These are phyloP conservation scores for Russula abietina DNA, from an alignment of 768 basidiomycete species.

Conservation along the genomic window DNA sequence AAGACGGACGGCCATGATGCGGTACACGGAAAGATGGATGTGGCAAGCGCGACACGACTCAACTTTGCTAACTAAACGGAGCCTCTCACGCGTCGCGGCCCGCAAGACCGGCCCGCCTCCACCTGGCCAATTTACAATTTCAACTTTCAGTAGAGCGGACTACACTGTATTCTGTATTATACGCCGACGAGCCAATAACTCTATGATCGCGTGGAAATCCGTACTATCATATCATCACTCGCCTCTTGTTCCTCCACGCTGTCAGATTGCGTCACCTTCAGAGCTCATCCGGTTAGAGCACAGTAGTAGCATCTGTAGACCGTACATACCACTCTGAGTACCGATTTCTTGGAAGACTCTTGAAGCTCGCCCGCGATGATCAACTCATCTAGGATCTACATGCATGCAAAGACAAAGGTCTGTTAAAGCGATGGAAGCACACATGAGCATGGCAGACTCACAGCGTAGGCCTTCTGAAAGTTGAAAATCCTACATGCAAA, in stretches of 20 bases:
- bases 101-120: not conserved
- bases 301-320: not conserved
- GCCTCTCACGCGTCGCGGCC: conserved; percentile 18
- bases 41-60: not conserved
- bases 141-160: too few relatives aligned
- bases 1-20: conserved; percentile 25
- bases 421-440: not conserved
- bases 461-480: conserved; percentile 93
- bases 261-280: conserved; percentile 79
- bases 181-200: not conserved
- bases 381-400: conserved; percentile 83
- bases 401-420: not conserved
- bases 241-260: conserved; percentile 81
- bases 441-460: conserved; percentile 27
- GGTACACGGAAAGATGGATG: not conserved
- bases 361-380: conserved; percentile 92
- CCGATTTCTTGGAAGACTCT: conserved; percentile 77
- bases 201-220: conserved; percentile 54
- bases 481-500: conserved; percentile 74
- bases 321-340: conserved; percentile 49
- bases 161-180: not conserved
- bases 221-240: conserved; percentile 72
- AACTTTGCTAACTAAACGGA: not conserved
- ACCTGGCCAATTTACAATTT: conserved; percentile 15
- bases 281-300: not conserved